Conservation (phyloP, 2,329 filamentous ascomycete species). For the Aspergillus sp. region DNA sequence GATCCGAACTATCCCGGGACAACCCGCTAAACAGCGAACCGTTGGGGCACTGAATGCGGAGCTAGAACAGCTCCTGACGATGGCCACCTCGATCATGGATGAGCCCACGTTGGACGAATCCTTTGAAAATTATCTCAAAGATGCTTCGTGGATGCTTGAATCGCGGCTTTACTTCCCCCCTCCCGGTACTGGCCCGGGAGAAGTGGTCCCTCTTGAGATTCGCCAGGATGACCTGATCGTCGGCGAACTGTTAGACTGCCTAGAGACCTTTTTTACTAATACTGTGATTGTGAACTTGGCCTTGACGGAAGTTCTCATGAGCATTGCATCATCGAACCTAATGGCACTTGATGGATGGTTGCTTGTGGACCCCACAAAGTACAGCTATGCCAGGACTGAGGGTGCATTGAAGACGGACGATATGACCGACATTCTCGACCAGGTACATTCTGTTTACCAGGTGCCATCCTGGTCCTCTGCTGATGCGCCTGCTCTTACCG, state of each 20-base stretch:
- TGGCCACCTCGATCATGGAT: slow-evolving; percentile 39
- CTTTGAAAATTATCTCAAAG: slow-evolving; percentile 45
- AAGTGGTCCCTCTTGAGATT: slow-evolving; percentile 64
- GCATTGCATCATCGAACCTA: slow-evolving; percentile 79
- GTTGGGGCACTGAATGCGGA: slow-evolving; percentile 43
- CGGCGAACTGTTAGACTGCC: slow-evolving; percentile 53
- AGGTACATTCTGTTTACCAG: slow-evolving; percentile 35
- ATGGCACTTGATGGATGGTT: slow-evolving; percentile 91
- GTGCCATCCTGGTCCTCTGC: slow-evolving; percentile 52
- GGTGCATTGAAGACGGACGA: slow-evolving; percentile 24
- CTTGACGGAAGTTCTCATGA: slow-evolving; percentile 78
- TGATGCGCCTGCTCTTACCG: slow-evolving; percentile 50
- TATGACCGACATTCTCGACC: slow-evolving; percentile 25
- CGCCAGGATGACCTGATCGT: slow-evolving; percentile 63
- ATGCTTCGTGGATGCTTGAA: slow-evolving; percentile 54
- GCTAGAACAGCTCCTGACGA: slow-evolving; percentile 37
- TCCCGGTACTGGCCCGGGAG: slow-evolving; percentile 33
- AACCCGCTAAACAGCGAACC: slow-evolving; percentile 31
- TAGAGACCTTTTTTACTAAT: slow-evolving; percentile 84
- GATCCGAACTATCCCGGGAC: slow-evolving; percentile 58
- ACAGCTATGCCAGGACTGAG: slow-evolving; percentile 46
- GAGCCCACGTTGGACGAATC: slow-evolving; percentile 41
- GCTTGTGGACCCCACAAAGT: slow-evolving; percentile 67
- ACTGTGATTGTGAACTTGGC: slow-evolving; percentile 88
- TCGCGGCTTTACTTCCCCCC: slow-evolving; percentile 36